Evolutionary conservation across 116 monocot genomes (phyloP).

Genomic region (Iris pallida): DNA sequence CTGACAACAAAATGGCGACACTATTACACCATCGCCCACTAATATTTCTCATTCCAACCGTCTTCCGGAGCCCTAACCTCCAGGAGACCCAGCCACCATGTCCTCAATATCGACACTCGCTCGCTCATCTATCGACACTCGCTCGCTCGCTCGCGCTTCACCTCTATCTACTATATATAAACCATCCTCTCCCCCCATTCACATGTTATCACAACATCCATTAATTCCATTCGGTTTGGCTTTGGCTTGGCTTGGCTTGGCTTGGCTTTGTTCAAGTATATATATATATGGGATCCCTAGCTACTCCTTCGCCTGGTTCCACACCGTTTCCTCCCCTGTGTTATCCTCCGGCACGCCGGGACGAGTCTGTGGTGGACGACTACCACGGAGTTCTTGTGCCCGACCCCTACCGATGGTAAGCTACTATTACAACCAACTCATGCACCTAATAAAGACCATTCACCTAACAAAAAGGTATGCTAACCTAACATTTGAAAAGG

Average conservation of each 20-base stretch:
- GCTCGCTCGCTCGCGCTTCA: too few species aligned
- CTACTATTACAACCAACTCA: too few species aligned
- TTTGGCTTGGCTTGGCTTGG: neutral
- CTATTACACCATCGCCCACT: slow-evolving; percentile 1
- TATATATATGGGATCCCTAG: slow-evolving; percentile 41
- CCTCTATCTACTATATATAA: slow-evolving; percentile 4
- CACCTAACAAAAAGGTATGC: too few species aligned
- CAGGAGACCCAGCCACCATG: neutral
- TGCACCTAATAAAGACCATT: too few species aligned
- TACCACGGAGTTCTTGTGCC: slow-evolving; percentile 71
- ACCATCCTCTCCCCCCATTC: slow-evolving; percentile 5
- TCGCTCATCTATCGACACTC: too few species aligned
- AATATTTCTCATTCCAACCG: neutral
- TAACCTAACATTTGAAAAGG: too few species aligned
- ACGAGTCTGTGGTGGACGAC: slow-evolving; percentile 65
- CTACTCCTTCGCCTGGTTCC: slow-evolving; percentile 8
- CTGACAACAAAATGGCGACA: slow-evolving; percentile 15
- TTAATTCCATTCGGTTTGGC: neutral
- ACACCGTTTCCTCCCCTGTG: slow-evolving; percentile 22
- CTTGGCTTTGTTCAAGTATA: neutral
- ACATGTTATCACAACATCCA: slow-evolving; percentile 1
- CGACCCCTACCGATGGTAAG: slow-evolving; percentile 88
- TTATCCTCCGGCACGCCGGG: slow-evolving; percentile 75
- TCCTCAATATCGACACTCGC: too few species aligned
- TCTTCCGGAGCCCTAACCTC: neutral